Evolutionary conservation across 805 yeast species (phyloP).

Genomic region (Kuraishia hungarica): DNA sequence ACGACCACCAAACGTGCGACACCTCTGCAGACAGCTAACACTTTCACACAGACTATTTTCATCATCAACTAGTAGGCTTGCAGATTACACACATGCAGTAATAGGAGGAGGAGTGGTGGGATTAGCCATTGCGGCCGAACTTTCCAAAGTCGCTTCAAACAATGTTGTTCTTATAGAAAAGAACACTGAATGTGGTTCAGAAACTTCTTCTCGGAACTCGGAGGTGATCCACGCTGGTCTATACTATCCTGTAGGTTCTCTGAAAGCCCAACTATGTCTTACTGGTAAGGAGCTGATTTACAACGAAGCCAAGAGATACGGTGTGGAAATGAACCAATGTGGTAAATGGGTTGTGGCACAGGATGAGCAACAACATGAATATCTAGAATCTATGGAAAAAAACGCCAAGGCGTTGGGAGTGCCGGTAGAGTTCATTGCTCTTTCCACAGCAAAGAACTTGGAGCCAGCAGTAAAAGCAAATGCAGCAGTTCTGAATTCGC

Average conservation of each 20-base stretch:
- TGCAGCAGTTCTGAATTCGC: constrained; percentile 58
- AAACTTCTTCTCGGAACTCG: constrained; percentile 83
- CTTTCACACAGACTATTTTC: neutral
- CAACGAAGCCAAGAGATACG: constrained; percentile 31
- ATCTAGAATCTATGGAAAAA: constrained; percentile 42
- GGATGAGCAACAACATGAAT: constrained; percentile 49
- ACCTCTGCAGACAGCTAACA: neutral
- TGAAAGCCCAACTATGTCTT: constrained; percentile 65
- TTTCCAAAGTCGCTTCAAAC: constrained; percentile 36
- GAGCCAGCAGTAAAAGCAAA: constrained; percentile 67
- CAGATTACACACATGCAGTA: constrained; percentile 20
- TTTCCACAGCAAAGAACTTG: constrained; percentile 30
- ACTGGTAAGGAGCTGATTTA: constrained; percentile 69
- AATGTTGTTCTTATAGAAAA: constrained; percentile 63
- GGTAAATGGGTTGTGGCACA: constrained; percentile 91
- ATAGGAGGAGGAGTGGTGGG: constrained; percentile 88
- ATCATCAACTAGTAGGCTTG: neutral
- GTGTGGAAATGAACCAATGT: constrained; percentile 51
- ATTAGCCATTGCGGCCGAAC: constrained; percentile 67
- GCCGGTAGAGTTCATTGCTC: constrained; percentile 48
- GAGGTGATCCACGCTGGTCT: constrained; percentile 92
- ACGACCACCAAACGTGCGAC: neutral
- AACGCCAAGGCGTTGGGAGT: constrained; percentile 41
- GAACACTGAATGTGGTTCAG: constrained; percentile 58
- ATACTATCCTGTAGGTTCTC: constrained; percentile 62